These are phyloP conservation scores for Xylariales sp. DNA, from an alignment of 2,329 filamentous ascomycete genomes.

Conservation along the genomic window DNA sequence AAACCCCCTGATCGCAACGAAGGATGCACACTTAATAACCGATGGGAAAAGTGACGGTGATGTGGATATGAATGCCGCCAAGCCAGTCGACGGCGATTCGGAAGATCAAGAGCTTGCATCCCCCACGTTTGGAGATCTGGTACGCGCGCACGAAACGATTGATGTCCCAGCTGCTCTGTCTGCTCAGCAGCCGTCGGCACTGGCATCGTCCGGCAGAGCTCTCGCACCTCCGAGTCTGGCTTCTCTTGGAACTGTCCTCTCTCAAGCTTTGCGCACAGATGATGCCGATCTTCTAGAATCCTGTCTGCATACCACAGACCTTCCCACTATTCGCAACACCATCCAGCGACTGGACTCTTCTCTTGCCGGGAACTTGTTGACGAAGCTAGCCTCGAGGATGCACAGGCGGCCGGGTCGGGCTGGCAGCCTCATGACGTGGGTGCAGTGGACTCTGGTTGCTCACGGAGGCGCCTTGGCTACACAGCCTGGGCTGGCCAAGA, in stretches of 20 bases:
- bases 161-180: slow-evolving; percentile 65
- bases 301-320: slow-evolving; percentile 77
- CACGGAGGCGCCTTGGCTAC: slow-evolving; percentile 89
- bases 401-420: slow-evolving; percentile 85
- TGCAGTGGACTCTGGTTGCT: slow-evolving; percentile 89
- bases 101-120: slow-evolving; percentile 45
- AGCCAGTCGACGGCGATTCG: slow-evolving; percentile 29
- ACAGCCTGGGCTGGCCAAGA: slow-evolving; percentile 76
- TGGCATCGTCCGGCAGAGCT: slow-evolving; percentile 39
- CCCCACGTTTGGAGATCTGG: slow-evolving; percentile 83
- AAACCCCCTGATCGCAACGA: slow-evolving; percentile 10
- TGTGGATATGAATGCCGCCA: slow-evolving; percentile 21
- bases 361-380: slow-evolving; percentile 73
- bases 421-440: slow-evolving; percentile 87
- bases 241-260: slow-evolving; percentile 86
- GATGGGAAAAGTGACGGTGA: slow-evolving; percentile 22
- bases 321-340: slow-evolving; percentile 75
- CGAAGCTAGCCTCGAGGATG: slow-evolving; percentile 80
- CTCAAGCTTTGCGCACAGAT: slow-evolving; percentile 89
- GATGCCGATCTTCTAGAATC: slow-evolving; percentile 87
- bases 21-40: slow-evolving; percentile 13
- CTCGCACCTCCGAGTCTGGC: slow-evolving; percentile 65
- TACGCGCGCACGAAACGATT: slow-evolving; percentile 69
- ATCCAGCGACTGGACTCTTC: slow-evolving; percentile 86
- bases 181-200: slow-evolving; percentile 30